Percentiles rank a stretch among this genome's conserved stretches.
phyloP scores from a whole-genome alignment of 2,329 filamentous ascomycete species.

The Xylaria sp. region DNA sequence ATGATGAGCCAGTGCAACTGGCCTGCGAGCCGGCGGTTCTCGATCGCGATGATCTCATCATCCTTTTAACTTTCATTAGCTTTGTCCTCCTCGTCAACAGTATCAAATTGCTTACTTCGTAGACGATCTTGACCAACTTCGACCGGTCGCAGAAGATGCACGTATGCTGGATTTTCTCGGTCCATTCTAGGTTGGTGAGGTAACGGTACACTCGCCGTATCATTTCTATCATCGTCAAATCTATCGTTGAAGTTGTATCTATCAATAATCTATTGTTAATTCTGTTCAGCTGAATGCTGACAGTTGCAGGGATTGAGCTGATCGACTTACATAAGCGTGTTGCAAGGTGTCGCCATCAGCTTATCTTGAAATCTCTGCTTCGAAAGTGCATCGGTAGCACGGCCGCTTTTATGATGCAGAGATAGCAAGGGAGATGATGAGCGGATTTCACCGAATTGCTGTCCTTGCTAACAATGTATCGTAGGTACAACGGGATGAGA shows the following conservation, averaged over 20 bases:
- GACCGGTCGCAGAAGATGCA: slow-evolving; percentile 19
- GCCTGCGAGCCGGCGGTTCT: slow-evolving; percentile 3
- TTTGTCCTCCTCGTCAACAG: neutral
- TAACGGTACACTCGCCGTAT: neutral
- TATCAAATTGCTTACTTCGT: slow-evolving; percentile 23
- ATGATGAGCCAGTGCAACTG: slow-evolving; percentile 20
- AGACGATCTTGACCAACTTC: slow-evolving; percentile 13
- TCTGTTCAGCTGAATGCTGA: neutral
- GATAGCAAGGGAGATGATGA: too few relatives aligned
- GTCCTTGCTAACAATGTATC: too few relatives aligned
- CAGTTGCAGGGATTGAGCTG: too few relatives aligned
- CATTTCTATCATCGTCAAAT: neutral
- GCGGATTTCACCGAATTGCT: too few relatives aligned
- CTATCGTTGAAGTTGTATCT: too few relatives aligned
- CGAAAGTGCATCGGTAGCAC: too few relatives aligned
- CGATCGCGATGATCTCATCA: slow-evolving; percentile 1
- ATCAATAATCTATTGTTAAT: too few relatives aligned
- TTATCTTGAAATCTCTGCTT: too few relatives aligned
- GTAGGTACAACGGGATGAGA: too few relatives aligned
- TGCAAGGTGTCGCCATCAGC: too few relatives aligned
- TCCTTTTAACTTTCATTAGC: neutral
- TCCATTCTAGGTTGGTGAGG: slow-evolving; percentile 20
- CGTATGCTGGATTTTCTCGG: neutral
- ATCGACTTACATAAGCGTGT: too few relatives aligned
- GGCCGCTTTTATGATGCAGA: too few relatives aligned